phyloP scores from a whole-genome alignment of 257 asterid genomes.

The Primulina huaijiensis region DNA sequence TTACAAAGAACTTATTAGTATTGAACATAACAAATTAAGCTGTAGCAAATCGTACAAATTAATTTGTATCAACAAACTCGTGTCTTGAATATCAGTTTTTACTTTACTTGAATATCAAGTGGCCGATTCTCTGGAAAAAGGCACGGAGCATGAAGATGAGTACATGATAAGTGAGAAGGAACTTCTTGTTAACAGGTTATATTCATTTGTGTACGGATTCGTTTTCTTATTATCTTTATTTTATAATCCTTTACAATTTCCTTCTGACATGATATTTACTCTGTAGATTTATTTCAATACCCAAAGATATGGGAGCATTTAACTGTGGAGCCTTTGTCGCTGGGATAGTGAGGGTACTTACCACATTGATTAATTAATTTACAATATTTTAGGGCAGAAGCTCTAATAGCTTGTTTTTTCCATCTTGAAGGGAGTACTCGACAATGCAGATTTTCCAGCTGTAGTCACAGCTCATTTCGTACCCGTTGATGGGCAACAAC shows the following conservation, averaged over 20 bases:
- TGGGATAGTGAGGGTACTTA: conserved; percentile 81
- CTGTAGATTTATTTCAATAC: conserved; percentile 82
- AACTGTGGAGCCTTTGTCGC: conserved; percentile 99
- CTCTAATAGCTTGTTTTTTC: conserved; percentile 26
- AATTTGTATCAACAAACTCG: conserved; percentile 13
- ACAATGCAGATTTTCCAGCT: conserved; percentile 92
- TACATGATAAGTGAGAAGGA: conserved; percentile 97
- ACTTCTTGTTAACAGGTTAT: conserved; percentile 85
- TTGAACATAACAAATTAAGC: neutral
- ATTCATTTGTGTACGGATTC: neutral
- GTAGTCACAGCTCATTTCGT: conserved; percentile 95
- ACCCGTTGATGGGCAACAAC: conserved; percentile 92
- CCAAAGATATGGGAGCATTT: conserved; percentile 97
- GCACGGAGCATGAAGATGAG: conserved; percentile 98
- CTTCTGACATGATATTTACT: conserved; percentile 25
- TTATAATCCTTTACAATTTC: conserved; percentile 8
- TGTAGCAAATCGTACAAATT: neutral
- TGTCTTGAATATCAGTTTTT: conserved; percentile 4
- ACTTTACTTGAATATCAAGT: conserved; percentile 43
- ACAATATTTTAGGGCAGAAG: conserved; percentile 4
- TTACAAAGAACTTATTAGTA: neutral
- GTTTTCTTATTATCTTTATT: conserved; percentile 6
- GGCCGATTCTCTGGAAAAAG: conserved; percentile 95
- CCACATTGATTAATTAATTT: conserved; percentile 15
- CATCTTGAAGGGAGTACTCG: conserved; percentile 75